phyloP scores from a whole-genome alignment of 2,329 filamentous ascomycete genomes.

The Leptographium lundbergii region DNA sequence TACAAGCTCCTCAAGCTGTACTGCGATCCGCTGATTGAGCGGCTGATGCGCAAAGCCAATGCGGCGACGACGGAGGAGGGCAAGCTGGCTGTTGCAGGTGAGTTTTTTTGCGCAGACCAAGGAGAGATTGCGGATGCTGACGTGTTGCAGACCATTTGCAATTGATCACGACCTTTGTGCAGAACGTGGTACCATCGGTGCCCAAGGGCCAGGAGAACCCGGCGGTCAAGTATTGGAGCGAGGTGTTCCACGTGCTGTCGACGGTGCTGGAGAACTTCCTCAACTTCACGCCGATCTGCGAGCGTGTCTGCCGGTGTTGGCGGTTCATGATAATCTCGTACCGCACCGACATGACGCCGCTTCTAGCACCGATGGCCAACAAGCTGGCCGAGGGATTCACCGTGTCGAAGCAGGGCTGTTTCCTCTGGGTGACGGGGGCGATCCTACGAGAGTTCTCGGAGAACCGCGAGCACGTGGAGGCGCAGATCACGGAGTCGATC shows the following conservation, averaged over 20 bases:
- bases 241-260: constrained; percentile 78
- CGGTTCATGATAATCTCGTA: constrained; percentile 95
- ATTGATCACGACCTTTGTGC: constrained; percentile 81
- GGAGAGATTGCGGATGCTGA: not conserved
- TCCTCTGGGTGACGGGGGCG: constrained; percentile 95
- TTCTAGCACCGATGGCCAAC: constrained; percentile 75
- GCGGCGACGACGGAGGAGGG: constrained; percentile 69
- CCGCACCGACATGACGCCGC: constrained; percentile 72
- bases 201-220: constrained; percentile 65
- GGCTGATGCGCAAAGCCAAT: constrained; percentile 79
- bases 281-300: constrained; percentile 75
- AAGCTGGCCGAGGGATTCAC: constrained; percentile 80
- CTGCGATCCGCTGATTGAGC: constrained; percentile 77
- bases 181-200: constrained; percentile 63
- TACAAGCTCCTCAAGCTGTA: constrained; percentile 83
- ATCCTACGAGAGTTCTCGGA: constrained; percentile 93
- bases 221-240: constrained; percentile 90
- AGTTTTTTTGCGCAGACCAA: constrained; percentile 13
- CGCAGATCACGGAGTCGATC: constrained; percentile 71
- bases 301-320: constrained; percentile 91
- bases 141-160: constrained; percentile 65
- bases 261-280: constrained; percentile 83
- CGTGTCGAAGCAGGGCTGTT: constrained; percentile 81
- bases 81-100: constrained; percentile 76
- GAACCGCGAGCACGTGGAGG: constrained; percentile 72